A percentile compares a stretch with the other conserved stretches of the same genome.
Evolutionary conservation across 2,329 filamentous ascomycete species (phyloP).

Genomic region (Lojkania enalia): DNA sequence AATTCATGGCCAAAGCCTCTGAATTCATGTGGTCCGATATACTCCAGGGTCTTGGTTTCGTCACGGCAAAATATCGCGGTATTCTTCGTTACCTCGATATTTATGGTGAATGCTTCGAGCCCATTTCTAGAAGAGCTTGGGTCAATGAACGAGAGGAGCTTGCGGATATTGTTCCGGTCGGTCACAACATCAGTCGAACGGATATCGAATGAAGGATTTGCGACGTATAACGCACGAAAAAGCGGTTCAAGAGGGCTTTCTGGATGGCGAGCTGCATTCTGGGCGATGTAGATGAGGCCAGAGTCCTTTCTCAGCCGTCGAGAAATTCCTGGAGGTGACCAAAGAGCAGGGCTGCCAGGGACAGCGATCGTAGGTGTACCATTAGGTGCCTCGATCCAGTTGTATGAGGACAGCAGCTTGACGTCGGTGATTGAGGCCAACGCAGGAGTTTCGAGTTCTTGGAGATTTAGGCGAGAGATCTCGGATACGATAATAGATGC

Average conservation of each 20-base stretch:
- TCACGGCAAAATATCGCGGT: constrained; percentile 41
- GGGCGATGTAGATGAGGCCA: constrained; percentile 49
- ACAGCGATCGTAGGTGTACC: constrained; percentile 35
- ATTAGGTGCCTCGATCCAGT: constrained; percentile 50
- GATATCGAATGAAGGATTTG: constrained; percentile 48
- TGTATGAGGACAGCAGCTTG: constrained; percentile 54
- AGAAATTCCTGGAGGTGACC: constrained; percentile 36
- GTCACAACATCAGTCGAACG: constrained; percentile 47
- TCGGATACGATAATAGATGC: constrained; percentile 9
- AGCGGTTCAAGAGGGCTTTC: constrained; percentile 52
- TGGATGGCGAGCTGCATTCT: constrained; percentile 53
- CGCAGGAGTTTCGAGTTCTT: constrained; percentile 15
- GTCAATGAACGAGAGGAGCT: constrained; percentile 51
- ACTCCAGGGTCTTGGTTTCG: constrained; percentile 12
- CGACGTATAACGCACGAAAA: constrained; percentile 49
- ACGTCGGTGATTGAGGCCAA: constrained; percentile 42
- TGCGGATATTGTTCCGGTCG: constrained; percentile 55
- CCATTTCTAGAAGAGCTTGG: constrained; percentile 17
- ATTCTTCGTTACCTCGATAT: constrained; percentile 44
- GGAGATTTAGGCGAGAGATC: constrained; percentile 17
- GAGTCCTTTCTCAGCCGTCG: constrained; percentile 38
- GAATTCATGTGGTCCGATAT: constrained; percentile 37
- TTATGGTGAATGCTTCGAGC: constrained; percentile 47
- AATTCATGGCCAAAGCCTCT: constrained; percentile 52
- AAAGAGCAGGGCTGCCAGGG: constrained; percentile 39